Evolutionary conservation across 495 filamentous ascomycete genomes (phyloP).

Genomic region (Penicillium daleae): DNA sequence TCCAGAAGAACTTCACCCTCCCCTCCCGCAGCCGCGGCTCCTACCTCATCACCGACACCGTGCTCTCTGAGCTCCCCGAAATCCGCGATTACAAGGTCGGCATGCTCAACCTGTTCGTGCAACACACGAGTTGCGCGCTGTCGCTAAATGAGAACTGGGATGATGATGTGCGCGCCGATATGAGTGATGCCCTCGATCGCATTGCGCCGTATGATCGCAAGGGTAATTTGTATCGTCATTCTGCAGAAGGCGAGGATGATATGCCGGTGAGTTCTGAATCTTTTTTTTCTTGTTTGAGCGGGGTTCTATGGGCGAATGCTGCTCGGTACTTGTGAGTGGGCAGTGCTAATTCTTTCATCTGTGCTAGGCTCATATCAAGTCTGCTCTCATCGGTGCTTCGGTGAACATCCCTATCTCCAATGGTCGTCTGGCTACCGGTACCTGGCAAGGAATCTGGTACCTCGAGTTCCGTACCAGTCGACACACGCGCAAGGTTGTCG

Average conservation of each 20-base stretch:
- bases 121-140: slow-evolving; percentile 87
- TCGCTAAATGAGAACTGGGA: slow-evolving; percentile 97
- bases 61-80: slow-evolving; percentile 72
- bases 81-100: slow-evolving; percentile 80
- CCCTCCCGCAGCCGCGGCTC: slow-evolving; percentile 74
- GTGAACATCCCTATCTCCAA: slow-evolving; percentile 88
- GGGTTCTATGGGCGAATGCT: neutral
- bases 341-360: slow-evolving; percentile 8
- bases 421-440: slow-evolving; percentile 72
- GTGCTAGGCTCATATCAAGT: slow-evolving; percentile 84
- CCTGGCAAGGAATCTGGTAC: slow-evolving; percentile 89
- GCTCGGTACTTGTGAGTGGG: neutral
- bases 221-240: slow-evolving; percentile 80
- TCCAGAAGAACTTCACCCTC: slow-evolving; percentile 78
- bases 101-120: slow-evolving; percentile 84
- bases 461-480: slow-evolving; percentile 81
- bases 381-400: slow-evolving; percentile 81
- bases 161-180: slow-evolving; percentile 75
- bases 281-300: neutral
- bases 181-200: slow-evolving; percentile 91
- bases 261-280: slow-evolving; percentile 65
- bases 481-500: slow-evolving; percentile 80
- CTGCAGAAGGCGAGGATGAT: slow-evolving; percentile 86
- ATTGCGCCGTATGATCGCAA: slow-evolving; percentile 79
- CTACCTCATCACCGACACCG: slow-evolving; percentile 83